Percentiles rank a stretch among this genome's conserved stretches.
phyloP scores from a whole-genome alignment of 73 alveolate species.

The Diophrys appendiculata region DNA sequence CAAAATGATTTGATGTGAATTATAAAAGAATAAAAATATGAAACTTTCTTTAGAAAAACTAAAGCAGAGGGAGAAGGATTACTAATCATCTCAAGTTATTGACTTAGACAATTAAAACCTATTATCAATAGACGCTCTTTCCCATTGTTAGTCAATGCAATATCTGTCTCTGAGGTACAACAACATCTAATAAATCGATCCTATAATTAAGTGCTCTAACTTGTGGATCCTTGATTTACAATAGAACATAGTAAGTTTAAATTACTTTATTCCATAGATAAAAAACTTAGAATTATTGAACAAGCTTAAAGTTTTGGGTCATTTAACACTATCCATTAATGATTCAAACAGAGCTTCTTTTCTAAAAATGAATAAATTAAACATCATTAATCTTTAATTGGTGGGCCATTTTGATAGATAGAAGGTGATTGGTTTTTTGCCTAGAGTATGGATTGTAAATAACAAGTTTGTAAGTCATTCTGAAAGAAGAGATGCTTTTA shows the following conservation, averaged over 20 bases:
- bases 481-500: constrained; percentile 5
- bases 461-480: not conserved
- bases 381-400: not conserved
- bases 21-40: too few species aligned
- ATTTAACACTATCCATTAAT: not conserved
- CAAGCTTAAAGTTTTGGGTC: not conserved
- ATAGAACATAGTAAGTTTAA: not conserved
- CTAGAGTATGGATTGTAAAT: constrained; percentile 11
- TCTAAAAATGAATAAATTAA: not conserved
- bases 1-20: too few species aligned
- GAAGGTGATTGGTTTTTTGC: not conserved
- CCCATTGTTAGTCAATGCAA: not conserved
- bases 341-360: not conserved
- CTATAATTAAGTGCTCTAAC: not conserved
- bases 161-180: not conserved
- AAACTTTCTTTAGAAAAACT: not conserved
- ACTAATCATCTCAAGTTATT: not conserved
- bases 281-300: not conserved
- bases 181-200: not conserved
- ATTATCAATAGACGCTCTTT: too few species aligned
- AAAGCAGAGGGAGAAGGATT: not conserved
- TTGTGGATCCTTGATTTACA: not conserved
- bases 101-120: not conserved
- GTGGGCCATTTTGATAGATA: not conserved
- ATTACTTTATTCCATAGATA: not conserved